Conservation (phyloP, 176 grass and related monocot genomes). For the Ananas comosus region DNA sequence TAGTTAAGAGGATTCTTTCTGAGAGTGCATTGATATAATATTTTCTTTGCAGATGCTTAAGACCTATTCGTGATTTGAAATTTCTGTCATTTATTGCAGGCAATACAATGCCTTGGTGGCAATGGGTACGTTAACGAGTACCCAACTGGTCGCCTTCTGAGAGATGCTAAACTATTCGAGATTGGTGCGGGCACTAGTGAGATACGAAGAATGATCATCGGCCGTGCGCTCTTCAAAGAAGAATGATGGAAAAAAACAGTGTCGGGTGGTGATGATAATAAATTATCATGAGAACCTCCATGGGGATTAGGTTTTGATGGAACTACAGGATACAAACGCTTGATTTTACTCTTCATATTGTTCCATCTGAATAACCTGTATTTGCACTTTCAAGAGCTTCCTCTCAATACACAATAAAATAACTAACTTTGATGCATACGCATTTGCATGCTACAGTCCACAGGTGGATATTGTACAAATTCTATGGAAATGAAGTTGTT, state of each 20-base stretch:
- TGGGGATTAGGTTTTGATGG: neutral
- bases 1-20: no score
- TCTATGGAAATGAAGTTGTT: no score
- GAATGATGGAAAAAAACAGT: constrained; percentile 18
- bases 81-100: constrained; percentile 30
- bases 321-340: neutral
- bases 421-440: no score
- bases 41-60: neutral
- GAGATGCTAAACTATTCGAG: constrained; percentile 98
- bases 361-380: no score
- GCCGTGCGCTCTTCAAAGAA: constrained; percentile 92
- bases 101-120: constrained; percentile 94
- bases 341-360: no score
- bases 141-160: constrained; percentile 88
- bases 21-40: no score
- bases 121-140: constrained; percentile 98
- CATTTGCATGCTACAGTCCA: no score
- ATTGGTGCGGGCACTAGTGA: constrained; percentile 99
- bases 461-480: no score
- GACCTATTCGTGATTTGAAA: neutral
- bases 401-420: no score
- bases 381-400: no score
- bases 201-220: constrained; percentile 92
- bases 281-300: neutral
- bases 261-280: neutral